Conservation (phyloP, 2,329 filamentous ascomycete species). For the Ustulina deusta region DNA sequence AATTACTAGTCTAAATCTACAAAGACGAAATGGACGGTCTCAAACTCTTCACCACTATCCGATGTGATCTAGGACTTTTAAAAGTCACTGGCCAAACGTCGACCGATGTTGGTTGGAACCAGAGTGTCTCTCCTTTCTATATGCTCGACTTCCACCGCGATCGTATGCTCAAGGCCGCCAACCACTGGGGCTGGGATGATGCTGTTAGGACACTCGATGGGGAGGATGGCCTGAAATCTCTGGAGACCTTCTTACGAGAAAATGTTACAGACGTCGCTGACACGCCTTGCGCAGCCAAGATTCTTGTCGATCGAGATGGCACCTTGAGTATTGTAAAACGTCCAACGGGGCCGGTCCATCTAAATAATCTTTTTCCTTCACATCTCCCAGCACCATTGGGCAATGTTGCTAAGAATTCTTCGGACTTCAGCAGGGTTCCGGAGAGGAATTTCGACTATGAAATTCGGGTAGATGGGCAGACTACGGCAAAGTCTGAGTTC, state of each 20-base stretch:
- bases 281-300: constrained; percentile 63
- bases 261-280: constrained; percentile 46
- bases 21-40: constrained; percentile 57
- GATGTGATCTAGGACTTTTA: constrained; percentile 73
- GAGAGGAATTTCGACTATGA: constrained; percentile 54
- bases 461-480: constrained; percentile 59
- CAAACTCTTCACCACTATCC: constrained; percentile 76
- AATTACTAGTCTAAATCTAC: constrained; percentile 43
- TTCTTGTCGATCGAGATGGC: constrained; percentile 66
- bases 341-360: constrained; percentile 38
- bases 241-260: constrained; percentile 56
- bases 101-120: constrained; percentile 64
- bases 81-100: constrained; percentile 55
- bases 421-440: constrained; percentile 33
- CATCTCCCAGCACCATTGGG: constrained; percentile 62
- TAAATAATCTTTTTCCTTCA: constrained; percentile 67
- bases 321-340: constrained; percentile 57
- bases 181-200: constrained; percentile 65
- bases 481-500: constrained; percentile 67
- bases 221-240: constrained; percentile 56
- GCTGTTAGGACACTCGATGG: constrained; percentile 61
- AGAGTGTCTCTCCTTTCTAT: constrained; percentile 74
- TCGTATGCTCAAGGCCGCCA: constrained; percentile 75
- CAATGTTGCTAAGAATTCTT: constrained; percentile 36
- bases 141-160: constrained; percentile 84